Evolutionary conservation across 768 basidiomycete species (phyloP), one percentile per base, ranked within the genome.

Genomic region (Trametes maxima): DNA sequence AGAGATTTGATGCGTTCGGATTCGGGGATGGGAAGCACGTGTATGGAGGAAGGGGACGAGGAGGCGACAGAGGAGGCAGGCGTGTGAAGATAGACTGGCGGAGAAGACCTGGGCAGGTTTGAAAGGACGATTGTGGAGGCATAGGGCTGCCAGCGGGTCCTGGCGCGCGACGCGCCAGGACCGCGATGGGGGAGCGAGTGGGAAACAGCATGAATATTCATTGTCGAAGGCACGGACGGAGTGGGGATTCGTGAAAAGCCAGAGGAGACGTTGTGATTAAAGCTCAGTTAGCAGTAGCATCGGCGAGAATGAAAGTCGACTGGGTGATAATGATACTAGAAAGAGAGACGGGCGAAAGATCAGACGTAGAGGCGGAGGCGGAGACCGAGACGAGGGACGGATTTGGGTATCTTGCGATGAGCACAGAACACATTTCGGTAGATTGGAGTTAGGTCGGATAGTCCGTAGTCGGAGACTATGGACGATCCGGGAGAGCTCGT

Each of bases 111-210:
- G 52, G 74, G 77, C 75, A 46, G 72, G 33, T 24, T 73, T 24
- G 79, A 74, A 61, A 75, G 55, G 75, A 70, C 55, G 57, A 67
- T 56, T 13, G 80, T 73, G 54, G 84, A 71, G 65, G 78, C 75
- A 74, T 92, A 93, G 66, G 90, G 90, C 76, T 92, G 91, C 90
- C 90, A 92, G 68, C 91, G 87, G 67, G 86, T 78, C 72, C 88
- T 78, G 51, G 86, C 77, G 67, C 89, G 85, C 60, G 88, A 69
- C 17, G 77, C 76, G 63, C 86, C 83, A 45, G 86, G 84, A 40
- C 87, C 88, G 79, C 89, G 78, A 72, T 89, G 88, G 78, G 89
- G 82, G 57, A 90, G 75, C 11, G 85, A 73, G 57, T 81, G 79
- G n/a, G 77, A 70, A 40, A 76, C 65, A 28, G 79, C 68, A 68